Percentiles rank a stretch among this genome's conserved stretches.
Conservation (phyloP, 306 rosid genomes). For the Sicyos edulis region DNA sequence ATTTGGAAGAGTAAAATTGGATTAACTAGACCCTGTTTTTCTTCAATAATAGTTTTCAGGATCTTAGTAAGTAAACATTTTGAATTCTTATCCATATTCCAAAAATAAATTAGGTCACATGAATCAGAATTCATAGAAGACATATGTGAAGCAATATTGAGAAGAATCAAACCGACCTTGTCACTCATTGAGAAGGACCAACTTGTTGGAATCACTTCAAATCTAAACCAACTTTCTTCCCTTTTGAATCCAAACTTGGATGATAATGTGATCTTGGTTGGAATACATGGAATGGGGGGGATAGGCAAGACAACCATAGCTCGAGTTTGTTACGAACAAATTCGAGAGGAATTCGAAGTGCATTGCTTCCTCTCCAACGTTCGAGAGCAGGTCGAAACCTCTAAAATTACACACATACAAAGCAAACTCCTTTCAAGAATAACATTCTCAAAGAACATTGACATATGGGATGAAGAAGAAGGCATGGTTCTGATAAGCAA, state of each 20-base stretch:
- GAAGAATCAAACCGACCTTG: background rate
- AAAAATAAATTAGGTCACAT: background rate
- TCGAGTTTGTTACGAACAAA: background rate
- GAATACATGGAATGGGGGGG: conserved; percentile 15
- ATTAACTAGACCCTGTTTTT: no score
- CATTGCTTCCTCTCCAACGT: conserved; percentile 14
- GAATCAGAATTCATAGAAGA: conserved; percentile 8
- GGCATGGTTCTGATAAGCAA: background rate
- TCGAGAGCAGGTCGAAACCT: background rate
- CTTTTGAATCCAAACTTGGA: background rate
- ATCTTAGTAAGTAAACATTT: no score
- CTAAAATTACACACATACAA: background rate
- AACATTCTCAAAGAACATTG: background rate
- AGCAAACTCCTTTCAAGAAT: background rate
- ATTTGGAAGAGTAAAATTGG: no score
- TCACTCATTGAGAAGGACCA: no score
- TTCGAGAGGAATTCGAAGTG: background rate
- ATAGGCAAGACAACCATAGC: conserved; percentile 23
- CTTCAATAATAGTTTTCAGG: no score
- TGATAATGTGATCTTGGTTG: background rate
- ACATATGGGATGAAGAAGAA: background rate
- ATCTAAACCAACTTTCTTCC: background rate
- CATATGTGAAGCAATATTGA: background rate
- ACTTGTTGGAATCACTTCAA: background rate
- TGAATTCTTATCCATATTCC: no score